phyloP scores from a whole-genome alignment of 2,329 filamentous ascomycete genomes.

The Penicillium sp. region DNA sequence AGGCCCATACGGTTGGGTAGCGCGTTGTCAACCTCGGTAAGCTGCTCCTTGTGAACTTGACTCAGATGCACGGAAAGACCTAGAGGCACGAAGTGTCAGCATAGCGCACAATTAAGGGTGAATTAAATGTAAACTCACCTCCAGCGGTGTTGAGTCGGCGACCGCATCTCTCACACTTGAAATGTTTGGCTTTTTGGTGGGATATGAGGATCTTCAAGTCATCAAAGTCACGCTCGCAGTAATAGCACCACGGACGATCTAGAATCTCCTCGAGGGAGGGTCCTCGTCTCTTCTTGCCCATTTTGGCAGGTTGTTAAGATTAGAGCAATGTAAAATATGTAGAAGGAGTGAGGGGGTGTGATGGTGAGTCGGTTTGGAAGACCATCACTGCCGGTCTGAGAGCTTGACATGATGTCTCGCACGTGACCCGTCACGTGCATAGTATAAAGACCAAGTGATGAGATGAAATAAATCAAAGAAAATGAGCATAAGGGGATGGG shows the following conservation, averaged over 20 bases:
- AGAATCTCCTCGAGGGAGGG: constrained; percentile 88
- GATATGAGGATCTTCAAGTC: constrained; percentile 95
- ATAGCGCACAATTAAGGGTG: neutral
- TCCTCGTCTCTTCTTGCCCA: constrained; percentile 89
- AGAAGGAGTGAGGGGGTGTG: neutral
- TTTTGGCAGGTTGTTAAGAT: constrained; percentile 41
- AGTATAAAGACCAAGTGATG: neutral
- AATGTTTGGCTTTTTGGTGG: constrained; percentile 99
- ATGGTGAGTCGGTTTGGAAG: neutral
- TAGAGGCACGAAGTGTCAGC: constrained; percentile 39
- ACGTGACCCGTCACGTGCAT: neutral
- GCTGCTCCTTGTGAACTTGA: constrained; percentile 94
- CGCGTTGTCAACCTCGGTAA: constrained; percentile 87
- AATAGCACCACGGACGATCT: constrained; percentile 92
- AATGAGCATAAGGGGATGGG: neutral
- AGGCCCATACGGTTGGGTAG: constrained; percentile 81
- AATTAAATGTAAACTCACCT: constrained; percentile 59
- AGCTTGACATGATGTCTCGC: neutral
- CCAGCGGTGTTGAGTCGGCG: constrained; percentile 90
- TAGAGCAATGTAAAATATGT: neutral
- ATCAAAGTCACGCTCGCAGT: constrained; percentile 98
- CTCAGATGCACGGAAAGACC: constrained; percentile 96
- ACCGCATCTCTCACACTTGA: constrained; percentile 91
- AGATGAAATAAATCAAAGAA: neutral
- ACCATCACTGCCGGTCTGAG: neutral